These are phyloP conservation scores for Stagonosporopsis cucurbitacearum DNA, from an alignment of 2,329 filamentous ascomycete genomes.

Conservation along the genomic window DNA sequence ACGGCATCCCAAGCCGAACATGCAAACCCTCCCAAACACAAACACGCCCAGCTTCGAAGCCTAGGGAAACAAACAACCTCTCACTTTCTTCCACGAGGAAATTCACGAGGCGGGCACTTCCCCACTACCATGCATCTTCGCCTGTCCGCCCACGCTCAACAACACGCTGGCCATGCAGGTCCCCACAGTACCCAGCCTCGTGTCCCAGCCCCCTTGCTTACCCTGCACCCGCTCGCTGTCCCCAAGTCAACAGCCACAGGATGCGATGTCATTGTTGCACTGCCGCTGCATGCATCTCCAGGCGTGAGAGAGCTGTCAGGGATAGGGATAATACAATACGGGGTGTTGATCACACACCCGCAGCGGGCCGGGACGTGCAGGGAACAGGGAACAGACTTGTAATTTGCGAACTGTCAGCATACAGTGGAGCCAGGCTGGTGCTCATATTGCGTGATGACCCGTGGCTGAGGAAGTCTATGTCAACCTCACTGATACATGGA, in stretches of 20 bases:
- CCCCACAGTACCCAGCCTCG: background rate
- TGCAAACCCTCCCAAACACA: background rate
- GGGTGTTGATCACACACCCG: slow-evolving; percentile 8
- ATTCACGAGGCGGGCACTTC: background rate
- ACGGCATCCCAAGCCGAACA: background rate
- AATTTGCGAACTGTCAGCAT: slow-evolving; percentile 13
- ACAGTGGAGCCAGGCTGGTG: slow-evolving; percentile 14
- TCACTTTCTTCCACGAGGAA: background rate
- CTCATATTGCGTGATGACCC: slow-evolving; percentile 11
- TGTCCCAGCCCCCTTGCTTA: slow-evolving; percentile 11
- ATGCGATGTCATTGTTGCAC: background rate
- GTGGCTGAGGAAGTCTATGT: slow-evolving; percentile 19
- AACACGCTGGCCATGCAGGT: slow-evolving; percentile 1
- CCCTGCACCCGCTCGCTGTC: background rate
- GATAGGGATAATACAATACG: background rate
- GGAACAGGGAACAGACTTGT: background rate
- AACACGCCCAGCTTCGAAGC: background rate
- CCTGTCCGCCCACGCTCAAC: slow-evolving; percentile 9
- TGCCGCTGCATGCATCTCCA: background rate
- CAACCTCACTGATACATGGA: slow-evolving; percentile 6
- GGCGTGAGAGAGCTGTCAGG: background rate
- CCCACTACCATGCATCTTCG: slow-evolving; percentile 1
- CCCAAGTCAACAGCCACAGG: background rate
- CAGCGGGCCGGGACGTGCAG: slow-evolving; percentile 13
- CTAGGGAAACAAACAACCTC: background rate